Conservation (phyloP, 805 yeast species). For the Starmerella stellata region DNA sequence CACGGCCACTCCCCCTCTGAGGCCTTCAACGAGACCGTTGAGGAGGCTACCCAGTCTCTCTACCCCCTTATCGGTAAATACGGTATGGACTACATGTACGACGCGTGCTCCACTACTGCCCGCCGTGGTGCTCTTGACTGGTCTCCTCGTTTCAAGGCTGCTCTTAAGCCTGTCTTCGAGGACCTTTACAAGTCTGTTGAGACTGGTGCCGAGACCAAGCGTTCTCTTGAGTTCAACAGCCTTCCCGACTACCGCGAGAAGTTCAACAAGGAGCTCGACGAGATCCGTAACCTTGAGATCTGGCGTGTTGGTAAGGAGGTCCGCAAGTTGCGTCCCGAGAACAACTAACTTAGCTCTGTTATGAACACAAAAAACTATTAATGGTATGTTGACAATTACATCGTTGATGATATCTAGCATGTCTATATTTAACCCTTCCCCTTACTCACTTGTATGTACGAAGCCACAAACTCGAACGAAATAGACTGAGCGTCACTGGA, state of each 20-base stretch:
- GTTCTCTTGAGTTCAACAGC: conserved; percentile 97
- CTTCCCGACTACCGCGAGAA: conserved; percentile 94
- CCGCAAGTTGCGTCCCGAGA: conserved; percentile 98
- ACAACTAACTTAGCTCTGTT: conserved; percentile 48
- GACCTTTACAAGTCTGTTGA: conserved; percentile 87
- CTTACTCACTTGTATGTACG: no score
- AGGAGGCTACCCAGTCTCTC: conserved; percentile 98
- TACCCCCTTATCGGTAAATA: conserved; percentile 98
- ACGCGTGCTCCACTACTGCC: conserved; percentile 99
- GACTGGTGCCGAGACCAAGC: conserved; percentile 93
- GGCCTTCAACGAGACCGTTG: conserved; percentile 99
- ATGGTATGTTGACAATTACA: no score
- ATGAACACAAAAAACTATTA: no score
- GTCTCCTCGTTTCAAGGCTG: conserved; percentile 98
- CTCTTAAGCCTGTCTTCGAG: conserved; percentile 95
- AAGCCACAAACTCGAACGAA: no score
- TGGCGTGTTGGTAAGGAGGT: conserved; percentile 99
- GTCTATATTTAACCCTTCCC: no score
- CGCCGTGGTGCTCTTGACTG: conserved; percentile 99
- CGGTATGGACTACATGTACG: conserved; percentile 99
- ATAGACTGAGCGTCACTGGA: no score
- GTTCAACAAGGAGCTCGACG: conserved; percentile 81
- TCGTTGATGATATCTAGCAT: no score
- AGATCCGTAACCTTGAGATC: conserved; percentile 95
- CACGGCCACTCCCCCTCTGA: conserved; percentile 99